Evolutionary conservation across 1,139 yeast genomes (phyloP), one percentile per base, ranked within the genome.

Genomic region (Yamadazyma spencermartinsiae): DNA sequence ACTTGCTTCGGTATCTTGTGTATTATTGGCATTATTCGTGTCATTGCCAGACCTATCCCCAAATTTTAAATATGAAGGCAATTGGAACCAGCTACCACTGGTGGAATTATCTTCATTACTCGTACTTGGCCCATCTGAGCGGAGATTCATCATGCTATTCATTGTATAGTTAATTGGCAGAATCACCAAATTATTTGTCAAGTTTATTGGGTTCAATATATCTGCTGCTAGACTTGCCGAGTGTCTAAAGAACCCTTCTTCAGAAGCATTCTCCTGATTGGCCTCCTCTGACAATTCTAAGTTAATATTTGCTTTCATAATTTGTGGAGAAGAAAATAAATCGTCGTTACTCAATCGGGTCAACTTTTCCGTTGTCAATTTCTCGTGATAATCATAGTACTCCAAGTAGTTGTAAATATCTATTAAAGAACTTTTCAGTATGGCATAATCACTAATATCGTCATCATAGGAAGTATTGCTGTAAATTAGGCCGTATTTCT

Each of bases 151-250:
- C 54, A 70, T 57, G 23, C 67, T 65, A 37, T 58, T 65, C 37
- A 70, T 56, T 0, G 75, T 68, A 33, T 55, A 60, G 39, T 58
- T 64, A 10, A 70, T 43, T 0, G 76, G 76, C 63, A 57, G 67
- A 10, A 68, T 60, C 7, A 69, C 68, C 36, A 68, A 54, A 33
- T 59, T 64, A 41, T 63, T 67, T 2, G 75, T 65, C 16, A 68
- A 45, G 36, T 52, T 61, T 4, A 64, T 43, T 0, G 75, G 74
- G 39, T 66, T 58, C 14, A 68, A 49, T 32, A 63, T 41, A 12
- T 62, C 68, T 14, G 61, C 43, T 2, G 68, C 65, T 0, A 58
- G 44, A 11, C 39, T 40, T 1, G 57, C 50, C 1, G 51, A 38
- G 15, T 49, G 40, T 23, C 37, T 29, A 4, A 49, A 31, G 23